Conservation (phyloP, 2,329 filamentous ascomycete species). For the Colletotrichum shisoi region DNA sequence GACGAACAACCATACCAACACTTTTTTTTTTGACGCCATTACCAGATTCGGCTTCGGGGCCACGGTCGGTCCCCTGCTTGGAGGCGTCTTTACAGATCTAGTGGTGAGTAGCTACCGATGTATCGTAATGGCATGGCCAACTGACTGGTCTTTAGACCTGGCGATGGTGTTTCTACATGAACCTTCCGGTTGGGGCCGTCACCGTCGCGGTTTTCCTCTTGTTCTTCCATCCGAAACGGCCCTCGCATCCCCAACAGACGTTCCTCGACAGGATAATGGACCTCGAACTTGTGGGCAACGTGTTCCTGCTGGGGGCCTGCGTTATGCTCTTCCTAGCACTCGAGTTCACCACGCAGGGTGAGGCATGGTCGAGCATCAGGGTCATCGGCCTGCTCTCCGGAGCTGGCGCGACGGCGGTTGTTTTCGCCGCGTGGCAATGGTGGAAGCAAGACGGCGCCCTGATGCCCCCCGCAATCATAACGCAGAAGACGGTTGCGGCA, state of each 20-base stretch:
- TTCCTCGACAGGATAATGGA: constrained; percentile 44
- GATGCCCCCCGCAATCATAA: constrained; percentile 55
- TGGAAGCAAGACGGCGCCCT: constrained; percentile 54
- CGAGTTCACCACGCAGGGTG: constrained; percentile 55
- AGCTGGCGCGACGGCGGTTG: constrained; percentile 41
- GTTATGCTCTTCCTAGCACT: constrained; percentile 59
- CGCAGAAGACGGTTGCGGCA: constrained; percentile 53
- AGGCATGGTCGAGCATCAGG: constrained; percentile 54
- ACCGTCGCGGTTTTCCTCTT: constrained; percentile 43
- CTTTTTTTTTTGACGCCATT: neutral
- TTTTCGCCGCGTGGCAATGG: constrained; percentile 55
- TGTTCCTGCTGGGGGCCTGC: constrained; percentile 55
- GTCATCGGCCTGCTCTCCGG: constrained; percentile 53
- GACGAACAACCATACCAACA: neutral
- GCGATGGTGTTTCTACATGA: constrained; percentile 41
- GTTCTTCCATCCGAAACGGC: constrained; percentile 43
- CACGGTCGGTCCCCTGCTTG: constrained; percentile 48
- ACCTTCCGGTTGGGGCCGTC: constrained; percentile 45
- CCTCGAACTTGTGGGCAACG: constrained; percentile 52
- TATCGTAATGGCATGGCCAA: neutral
- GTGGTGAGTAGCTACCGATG: constrained; percentile 42
- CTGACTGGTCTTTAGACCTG: constrained; percentile 41
- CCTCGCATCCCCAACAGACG: constrained; percentile 42
- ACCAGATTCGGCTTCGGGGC: constrained; percentile 49
- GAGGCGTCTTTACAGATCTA: constrained; percentile 50